Percentiles rank a stretch among this genome's conserved stretches.
Evolutionary conservation across 768 basidiomycete species (phyloP).

Genomic region (Russula compacta): DNA sequence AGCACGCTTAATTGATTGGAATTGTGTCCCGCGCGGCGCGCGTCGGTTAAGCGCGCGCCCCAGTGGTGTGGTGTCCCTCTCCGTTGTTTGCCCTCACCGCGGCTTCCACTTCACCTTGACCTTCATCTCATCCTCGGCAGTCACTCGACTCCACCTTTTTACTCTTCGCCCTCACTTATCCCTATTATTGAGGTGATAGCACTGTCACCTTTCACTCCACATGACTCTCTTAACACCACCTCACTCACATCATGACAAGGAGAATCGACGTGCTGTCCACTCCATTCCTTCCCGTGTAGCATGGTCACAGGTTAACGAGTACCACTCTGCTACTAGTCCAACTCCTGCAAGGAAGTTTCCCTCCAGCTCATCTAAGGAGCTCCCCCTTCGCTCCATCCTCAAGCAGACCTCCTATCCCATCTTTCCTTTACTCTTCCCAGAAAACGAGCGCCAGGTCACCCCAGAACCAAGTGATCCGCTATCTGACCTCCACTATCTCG

Average conservation of each 20-base stretch:
- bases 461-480: conserved; percentile 72
- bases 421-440: conserved; percentile 32
- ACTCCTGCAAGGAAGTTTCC: conserved; percentile 11
- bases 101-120: not conserved
- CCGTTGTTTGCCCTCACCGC: too few species aligned
- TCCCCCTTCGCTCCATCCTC: conserved; percentile 59
- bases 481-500: conserved; percentile 52
- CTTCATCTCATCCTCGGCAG: not conserved
- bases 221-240: conserved; percentile 58
- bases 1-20: conserved; percentile 32
- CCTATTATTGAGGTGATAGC: not conserved
- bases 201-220: not conserved
- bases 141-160: not conserved
- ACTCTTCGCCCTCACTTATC: not conserved
- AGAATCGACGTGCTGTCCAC: conserved; percentile 30
- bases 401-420: conserved; percentile 38
- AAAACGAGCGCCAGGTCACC: conserved; percentile 49
- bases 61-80: too few species aligned
- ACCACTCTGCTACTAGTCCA: conserved; percentile 33
- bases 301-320: conserved; percentile 45
- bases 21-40: conserved; percentile 11
- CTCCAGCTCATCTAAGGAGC: conserved; percentile 31
- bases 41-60: not conserved
- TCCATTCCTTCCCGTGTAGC: conserved; percentile 32
- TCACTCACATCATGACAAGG: conserved; percentile 48